Evolutionary conservation across 805 yeast species (phyloP), one percentile per base, ranked within the genome.

Genomic region (Cyberlindnera saturnus): DNA sequence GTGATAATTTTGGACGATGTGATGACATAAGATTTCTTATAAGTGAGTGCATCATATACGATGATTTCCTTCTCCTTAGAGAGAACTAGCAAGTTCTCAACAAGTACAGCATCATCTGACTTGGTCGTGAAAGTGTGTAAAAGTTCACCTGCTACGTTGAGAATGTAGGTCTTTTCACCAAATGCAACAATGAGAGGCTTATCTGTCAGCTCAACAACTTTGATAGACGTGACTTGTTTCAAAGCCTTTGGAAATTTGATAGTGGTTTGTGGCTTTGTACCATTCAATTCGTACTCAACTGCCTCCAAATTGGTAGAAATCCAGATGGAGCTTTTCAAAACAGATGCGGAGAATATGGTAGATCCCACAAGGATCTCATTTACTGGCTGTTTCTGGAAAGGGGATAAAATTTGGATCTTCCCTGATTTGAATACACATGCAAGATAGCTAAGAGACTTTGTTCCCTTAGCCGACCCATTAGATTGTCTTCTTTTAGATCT

Each of bases 381-480:
- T 16, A 66, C 56, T 15, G 66, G 52, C 19, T 62, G 69, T 44
- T 67, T 69, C 19, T 64, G 61, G 32, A 57, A 51, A 3, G 81
- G 79, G 3, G 77, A 68, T 41, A 69, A 67, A 8, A 73, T 56
- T 40, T 69, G 53, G 26, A 76, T 60, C 40, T 67, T 73, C 8
- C 73, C 73, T 30, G 52, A 53, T 17, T 54, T 56, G 32, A 66
- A 51, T 10, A 60, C 54, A 28, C 67, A 70, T 4, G 59, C 66
- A 36, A 70, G 56, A 40, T 56, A 57, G 16, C 50, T 43, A 3
- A 36, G 33, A 10, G 42, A 54, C 35, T 42, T 51, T 44, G 38
- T 53, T 45, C 33, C 37, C 46, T 38, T 46, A 6, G 29, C 31
- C 2, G 41, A 14, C 16, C 42, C 48, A 19, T 29, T 34, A 3